phyloP scores from a whole-genome alignment of 257 asterid genomes.

The Linderniella brevidens region DNA sequence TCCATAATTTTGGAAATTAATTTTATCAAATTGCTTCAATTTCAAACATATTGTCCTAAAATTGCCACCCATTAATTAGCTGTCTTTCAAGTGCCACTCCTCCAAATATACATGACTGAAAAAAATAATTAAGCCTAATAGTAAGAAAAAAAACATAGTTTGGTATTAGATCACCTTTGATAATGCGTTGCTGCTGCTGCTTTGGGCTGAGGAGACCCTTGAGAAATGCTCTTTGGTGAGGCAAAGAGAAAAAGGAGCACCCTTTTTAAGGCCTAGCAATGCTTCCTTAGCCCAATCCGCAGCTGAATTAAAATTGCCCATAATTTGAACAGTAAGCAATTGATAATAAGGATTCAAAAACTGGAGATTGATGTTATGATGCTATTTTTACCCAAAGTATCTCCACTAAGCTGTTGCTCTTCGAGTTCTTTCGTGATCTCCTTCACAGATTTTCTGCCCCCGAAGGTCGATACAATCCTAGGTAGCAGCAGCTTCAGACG shows the following conservation, averaged over 20 bases:
- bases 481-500: slow-evolving; percentile 73
- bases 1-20: too few species aligned
- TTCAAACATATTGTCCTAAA: too few species aligned
- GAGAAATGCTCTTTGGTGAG: slow-evolving; percentile 64
- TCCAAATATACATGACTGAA: too few species aligned
- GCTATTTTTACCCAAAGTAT: slow-evolving; percentile 37
- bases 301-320: slow-evolving; percentile 26
- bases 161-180: slow-evolving; percentile 32
- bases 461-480: slow-evolving; percentile 66
- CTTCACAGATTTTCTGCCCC: slow-evolving; percentile 50
- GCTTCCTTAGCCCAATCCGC: slow-evolving; percentile 98
- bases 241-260: slow-evolving; percentile 86
- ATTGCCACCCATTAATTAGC: too few species aligned
- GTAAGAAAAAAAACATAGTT: too few species aligned
- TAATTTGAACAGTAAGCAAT: slow-evolving; percentile 6
- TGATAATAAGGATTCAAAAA: slow-evolving; percentile 2
- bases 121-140: too few species aligned
- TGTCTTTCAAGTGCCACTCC: too few species aligned
- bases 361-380: too few species aligned
- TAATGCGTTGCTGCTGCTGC: slow-evolving; percentile 29
- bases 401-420: slow-evolving; percentile 62
- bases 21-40: too few species aligned
- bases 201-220: slow-evolving; percentile 59
- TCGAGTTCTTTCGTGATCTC: slow-evolving; percentile 62
- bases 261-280: slow-evolving; percentile 73